Evolutionary conservation across 2,329 filamentous ascomycete species (phyloP).

Genomic region (Alternaria sp.): DNA sequence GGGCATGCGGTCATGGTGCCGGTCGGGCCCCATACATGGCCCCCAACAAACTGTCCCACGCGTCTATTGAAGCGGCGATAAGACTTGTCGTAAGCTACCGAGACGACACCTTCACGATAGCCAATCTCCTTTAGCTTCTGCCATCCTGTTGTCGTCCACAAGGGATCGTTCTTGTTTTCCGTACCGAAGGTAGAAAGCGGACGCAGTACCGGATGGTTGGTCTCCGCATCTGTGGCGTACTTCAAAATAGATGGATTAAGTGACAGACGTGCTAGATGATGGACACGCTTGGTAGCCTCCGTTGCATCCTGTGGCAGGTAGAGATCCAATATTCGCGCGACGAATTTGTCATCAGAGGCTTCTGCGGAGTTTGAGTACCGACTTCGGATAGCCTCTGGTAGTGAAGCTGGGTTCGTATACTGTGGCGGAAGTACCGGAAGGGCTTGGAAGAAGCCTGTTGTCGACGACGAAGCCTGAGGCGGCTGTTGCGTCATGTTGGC

Average conservation of each 20-base stretch:
- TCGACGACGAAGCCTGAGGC: constrained; percentile 31
- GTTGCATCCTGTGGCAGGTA: constrained; percentile 24
- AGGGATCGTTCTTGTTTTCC: constrained; percentile 59
- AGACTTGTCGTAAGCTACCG: constrained; percentile 64
- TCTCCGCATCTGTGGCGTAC: constrained; percentile 67
- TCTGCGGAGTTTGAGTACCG: background rate
- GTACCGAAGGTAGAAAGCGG: constrained; percentile 67
- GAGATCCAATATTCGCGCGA: constrained; percentile 32
- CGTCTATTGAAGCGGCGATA: constrained; percentile 61
- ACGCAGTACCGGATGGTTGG: constrained; percentile 66
- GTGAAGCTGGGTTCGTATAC: constrained; percentile 20
- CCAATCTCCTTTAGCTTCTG: constrained; percentile 66
- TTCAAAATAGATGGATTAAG: constrained; percentile 26
- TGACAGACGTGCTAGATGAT: constrained; percentile 28
- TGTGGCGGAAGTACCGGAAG: constrained; percentile 34
- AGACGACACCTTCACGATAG: constrained; percentile 64
- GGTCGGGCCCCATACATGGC: constrained; percentile 66
- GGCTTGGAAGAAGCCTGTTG: constrained; percentile 41
- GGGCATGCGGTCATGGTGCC: constrained; percentile 69
- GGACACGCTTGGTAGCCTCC: constrained; percentile 20
- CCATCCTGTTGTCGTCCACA: constrained; percentile 73
- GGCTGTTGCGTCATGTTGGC: constrained; percentile 29
- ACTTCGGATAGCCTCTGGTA: background rate
- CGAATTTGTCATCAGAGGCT: constrained; percentile 28
- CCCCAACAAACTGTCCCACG: constrained; percentile 65